phyloP scores from a whole-genome alignment of 2,329 filamentous ascomycete species.

The Rachicladosporium sp. region DNA sequence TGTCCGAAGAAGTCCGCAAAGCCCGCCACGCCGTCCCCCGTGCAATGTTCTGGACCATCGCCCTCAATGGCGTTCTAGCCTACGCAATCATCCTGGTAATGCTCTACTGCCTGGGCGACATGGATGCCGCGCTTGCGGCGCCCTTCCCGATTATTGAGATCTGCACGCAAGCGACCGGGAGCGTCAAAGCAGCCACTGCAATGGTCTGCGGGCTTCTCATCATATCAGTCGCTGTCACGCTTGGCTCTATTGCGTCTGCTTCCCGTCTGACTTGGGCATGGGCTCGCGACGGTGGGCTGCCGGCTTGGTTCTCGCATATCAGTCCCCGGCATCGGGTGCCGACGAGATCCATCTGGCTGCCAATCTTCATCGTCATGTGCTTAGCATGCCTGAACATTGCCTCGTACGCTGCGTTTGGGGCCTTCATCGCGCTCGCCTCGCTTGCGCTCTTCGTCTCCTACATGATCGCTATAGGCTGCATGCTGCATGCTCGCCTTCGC shows the following conservation, averaged over 20 bases:
- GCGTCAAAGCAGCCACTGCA: constrained; percentile 9
- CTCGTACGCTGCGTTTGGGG: constrained; percentile 11
- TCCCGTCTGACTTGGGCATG: constrained; percentile 16
- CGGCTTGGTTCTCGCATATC: constrained; percentile 14
- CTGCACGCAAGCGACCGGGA: constrained; percentile 12
- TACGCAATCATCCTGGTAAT: constrained; percentile 13
- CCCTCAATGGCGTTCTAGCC: constrained; percentile 13
- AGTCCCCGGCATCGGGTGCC: constrained; percentile 10
- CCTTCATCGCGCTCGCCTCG: constrained; percentile 14
- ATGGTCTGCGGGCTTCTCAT: constrained; percentile 11
- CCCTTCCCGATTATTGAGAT: constrained; percentile 13
- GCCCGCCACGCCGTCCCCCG: constrained; percentile 12
- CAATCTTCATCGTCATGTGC: constrained; percentile 11
- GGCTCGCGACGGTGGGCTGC: constrained; percentile 16
- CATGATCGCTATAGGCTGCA: constrained; percentile 15
- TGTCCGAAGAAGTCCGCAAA: constrained; percentile 12
- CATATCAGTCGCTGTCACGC: constrained; percentile 12
- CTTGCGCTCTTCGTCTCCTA: constrained; percentile 15
- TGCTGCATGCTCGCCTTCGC: constrained; percentile 8
- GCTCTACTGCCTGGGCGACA: constrained; percentile 12
- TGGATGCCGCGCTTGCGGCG: constrained; percentile 10
- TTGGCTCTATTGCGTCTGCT: constrained; percentile 11
- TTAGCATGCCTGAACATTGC: constrained; percentile 14
- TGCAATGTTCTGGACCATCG: constrained; percentile 14
- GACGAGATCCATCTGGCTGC: constrained; percentile 13